phyloP scores from a whole-genome alignment of 2,329 filamentous ascomycete species.

The Fusarium austroafricanum region DNA sequence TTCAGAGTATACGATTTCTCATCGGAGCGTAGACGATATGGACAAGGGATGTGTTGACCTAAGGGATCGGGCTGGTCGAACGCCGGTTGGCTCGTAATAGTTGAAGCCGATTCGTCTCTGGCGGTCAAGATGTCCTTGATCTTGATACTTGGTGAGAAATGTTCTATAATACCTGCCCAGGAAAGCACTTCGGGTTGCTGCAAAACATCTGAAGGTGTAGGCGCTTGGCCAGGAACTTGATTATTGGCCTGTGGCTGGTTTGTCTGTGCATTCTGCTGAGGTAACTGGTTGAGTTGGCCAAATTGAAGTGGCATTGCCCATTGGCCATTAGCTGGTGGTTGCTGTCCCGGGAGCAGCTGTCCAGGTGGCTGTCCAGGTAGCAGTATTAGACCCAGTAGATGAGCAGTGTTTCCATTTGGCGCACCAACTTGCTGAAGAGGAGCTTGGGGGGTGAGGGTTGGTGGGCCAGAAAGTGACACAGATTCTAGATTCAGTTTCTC shows the following conservation, averaged over 20 bases:
- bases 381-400: conserved; percentile 33
- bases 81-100: background rate
- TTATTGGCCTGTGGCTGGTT: conserved; percentile 5
- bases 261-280: conserved; percentile 7
- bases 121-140: conserved; percentile 42
- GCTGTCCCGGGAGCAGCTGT: background rate
- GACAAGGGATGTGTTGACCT: conserved; percentile 40
- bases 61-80: conserved; percentile 20
- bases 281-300: background rate
- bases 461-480: conserved; percentile 69
- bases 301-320: background rate
- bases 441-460: conserved; percentile 45
- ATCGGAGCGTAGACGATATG: conserved; percentile 41
- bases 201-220: conserved; percentile 24
- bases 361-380: background rate
- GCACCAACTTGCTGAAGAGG: conserved; percentile 40
- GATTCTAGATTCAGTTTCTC: conserved; percentile 70
- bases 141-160: conserved; percentile 54
- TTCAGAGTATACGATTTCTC: conserved; percentile 49
- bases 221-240: conserved; percentile 3
- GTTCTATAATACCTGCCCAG: conserved; percentile 58
- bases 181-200: conserved; percentile 50
- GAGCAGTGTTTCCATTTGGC: conserved; percentile 14
- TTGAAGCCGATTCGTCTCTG: conserved; percentile 7
- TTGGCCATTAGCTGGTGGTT: background rate